Evolutionary conservation across 176 grass and related monocot species (phyloP).

Genomic region (Hsuehochloa calcarea): DNA sequence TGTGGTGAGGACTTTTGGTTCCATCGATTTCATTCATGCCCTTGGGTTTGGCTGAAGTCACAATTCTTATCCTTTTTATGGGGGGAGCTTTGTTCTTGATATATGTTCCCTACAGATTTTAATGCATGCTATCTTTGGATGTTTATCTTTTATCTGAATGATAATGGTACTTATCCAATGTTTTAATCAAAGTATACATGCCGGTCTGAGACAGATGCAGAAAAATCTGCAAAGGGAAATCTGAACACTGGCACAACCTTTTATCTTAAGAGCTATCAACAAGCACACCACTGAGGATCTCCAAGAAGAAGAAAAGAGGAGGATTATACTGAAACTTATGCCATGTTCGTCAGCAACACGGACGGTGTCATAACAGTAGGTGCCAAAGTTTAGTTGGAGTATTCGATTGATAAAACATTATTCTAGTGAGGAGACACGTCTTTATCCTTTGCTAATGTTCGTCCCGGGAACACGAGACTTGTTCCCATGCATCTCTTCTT

Average conservation of each 20-base stretch:
- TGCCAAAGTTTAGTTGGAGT: constrained; percentile 12
- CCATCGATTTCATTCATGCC: constrained; percentile 5
- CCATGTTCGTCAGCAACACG: neutral
- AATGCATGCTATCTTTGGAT: neutral
- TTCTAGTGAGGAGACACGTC: constrained; percentile 30
- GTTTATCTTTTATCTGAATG: neutral
- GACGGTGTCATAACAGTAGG: neutral
- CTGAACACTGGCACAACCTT: neutral
- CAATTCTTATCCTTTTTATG: neutral
- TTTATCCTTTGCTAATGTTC: constrained; percentile 23
- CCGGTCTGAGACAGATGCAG: neutral
- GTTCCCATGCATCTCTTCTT: neutral
- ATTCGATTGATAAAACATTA: neutral
- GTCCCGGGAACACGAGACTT: constrained; percentile 32
- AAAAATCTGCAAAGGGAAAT: neutral
- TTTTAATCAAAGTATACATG: neutral
- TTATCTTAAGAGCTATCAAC: neutral
- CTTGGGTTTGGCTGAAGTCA: neutral
- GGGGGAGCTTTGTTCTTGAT: neutral
- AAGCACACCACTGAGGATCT: neutral
- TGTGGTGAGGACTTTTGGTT: neutral
- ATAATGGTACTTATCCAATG: neutral
- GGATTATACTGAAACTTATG: neutral
- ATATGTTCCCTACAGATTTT: neutral
- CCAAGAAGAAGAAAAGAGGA: neutral